Evolutionary conservation across 2,329 filamentous ascomycete species (phyloP), one percentile per base, ranked within the genome.

Genomic region (Neopestalotiopsis clavispora): DNA sequence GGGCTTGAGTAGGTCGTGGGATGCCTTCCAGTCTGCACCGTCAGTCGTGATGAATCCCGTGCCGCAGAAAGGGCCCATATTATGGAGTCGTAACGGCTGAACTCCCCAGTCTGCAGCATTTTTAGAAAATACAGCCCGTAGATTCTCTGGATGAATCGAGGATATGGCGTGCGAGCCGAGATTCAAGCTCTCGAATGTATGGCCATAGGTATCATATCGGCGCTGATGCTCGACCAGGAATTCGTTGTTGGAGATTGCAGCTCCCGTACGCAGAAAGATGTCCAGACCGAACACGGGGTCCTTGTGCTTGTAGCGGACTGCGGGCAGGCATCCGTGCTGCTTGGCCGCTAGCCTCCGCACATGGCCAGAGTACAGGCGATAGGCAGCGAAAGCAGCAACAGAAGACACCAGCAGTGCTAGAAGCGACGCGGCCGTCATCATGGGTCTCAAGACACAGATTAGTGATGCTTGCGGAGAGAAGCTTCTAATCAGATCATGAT

Each of bases 1-100:
- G 58, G 72, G 72, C 68, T 74, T 74, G 67, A 72, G 72, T 64
- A 74, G 69, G 64, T 72, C 72, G 70, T 74, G 70, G 60, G 72
- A 74, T 68, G 71, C 28, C 70, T 72, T 74, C 71, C 70, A 74
- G 71, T 70, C 70, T 56, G 63, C 63, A 61, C 71, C 72, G 69
- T 74, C 72, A 58, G 72, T 64, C 52, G 71, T 74, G 68, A 74
- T 74, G 59, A 73, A 72, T 66, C 70, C 72, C 40, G 28, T 68
- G 69, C 72, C 70, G 66, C 72, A 72, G 68, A 73, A 74, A 66
- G 72, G 71, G 67, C 71, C 68, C 72, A 74, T 74, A 42, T 68
- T 71, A 67, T 67, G 71, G 67, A 72, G 70, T 62, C 72, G 71
- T 49, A 74, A 68, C 67, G 71, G 72, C 65, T 70, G 71, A 61